phyloP scores from a whole-genome alignment of 2,329 filamentous ascomycete genomes.

The Aureobasidium uvarum region DNA sequence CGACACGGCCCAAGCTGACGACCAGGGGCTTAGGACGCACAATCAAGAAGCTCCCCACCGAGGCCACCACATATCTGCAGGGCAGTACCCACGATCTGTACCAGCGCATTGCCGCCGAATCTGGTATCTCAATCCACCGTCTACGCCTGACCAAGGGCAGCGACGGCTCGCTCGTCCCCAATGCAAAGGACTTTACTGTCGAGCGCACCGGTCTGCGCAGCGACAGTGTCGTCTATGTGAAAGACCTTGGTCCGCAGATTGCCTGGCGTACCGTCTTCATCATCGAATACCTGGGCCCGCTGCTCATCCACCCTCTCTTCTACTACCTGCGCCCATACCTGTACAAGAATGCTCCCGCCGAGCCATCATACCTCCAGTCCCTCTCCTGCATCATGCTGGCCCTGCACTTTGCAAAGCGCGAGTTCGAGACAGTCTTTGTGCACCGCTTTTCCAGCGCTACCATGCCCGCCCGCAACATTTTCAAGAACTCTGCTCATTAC shows the following conservation, averaged over 20 bases:
- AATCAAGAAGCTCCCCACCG: constrained; percentile 59
- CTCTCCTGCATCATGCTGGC: constrained; percentile 71
- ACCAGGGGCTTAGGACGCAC: constrained; percentile 53
- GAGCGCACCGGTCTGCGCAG: constrained; percentile 57
- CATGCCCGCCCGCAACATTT: constrained; percentile 87
- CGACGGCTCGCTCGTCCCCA: constrained; percentile 59
- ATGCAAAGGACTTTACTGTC: constrained; percentile 53
- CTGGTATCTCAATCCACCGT: constrained; percentile 58
- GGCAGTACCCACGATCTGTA: constrained; percentile 58
- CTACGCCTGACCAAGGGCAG: constrained; percentile 64
- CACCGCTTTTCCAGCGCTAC: constrained; percentile 94
- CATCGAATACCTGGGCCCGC: constrained; percentile 89
- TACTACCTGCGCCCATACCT: constrained; percentile 69
- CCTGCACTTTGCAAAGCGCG: constrained; percentile 89
- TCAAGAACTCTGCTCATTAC: constrained; percentile 95
- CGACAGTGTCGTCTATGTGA: constrained; percentile 70
- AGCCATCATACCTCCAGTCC: constrained; percentile 65
- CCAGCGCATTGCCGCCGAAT: constrained; percentile 53
- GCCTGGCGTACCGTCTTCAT: constrained; percentile 92
- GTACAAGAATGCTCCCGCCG: constrained; percentile 54
- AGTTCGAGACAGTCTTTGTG: constrained; percentile 89
- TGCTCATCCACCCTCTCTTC: constrained; percentile 79
- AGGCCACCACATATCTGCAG: constrained; percentile 53
- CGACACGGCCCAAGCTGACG: constrained; percentile 11
- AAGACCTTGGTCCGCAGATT: constrained; percentile 92